Evolutionary conservation across 139 green algal genomes (phyloP).

Genomic region (Yamagishiella unicocca): DNA sequence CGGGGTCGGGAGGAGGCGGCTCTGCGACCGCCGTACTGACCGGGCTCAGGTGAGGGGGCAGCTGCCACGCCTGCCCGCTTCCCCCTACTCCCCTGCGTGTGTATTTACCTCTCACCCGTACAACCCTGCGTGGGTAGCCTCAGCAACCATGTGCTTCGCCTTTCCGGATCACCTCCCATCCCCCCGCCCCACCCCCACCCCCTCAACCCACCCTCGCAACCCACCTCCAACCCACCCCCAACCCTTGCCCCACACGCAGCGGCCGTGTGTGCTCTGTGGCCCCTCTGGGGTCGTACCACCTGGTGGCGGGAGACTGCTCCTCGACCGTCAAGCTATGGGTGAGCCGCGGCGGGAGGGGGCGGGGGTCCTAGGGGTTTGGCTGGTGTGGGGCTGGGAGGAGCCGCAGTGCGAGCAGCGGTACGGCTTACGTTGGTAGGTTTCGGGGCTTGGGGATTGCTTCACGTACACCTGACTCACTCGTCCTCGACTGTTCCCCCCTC

Average conservation of each 20-base stretch:
- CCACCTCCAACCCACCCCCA: too few species aligned
- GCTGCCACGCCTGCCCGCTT: background rate
- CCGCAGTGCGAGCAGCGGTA: too few species aligned
- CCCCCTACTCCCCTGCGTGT: background rate
- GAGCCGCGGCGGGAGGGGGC: too few species aligned
- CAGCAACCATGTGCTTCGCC: background rate
- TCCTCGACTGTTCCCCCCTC: background rate
- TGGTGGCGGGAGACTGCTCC: slow-evolving; percentile 43
- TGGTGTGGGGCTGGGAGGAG: too few species aligned
- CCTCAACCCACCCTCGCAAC: too few species aligned
- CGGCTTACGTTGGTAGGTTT: too few species aligned
- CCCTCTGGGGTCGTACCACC: background rate
- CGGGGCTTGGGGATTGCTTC: too few species aligned
- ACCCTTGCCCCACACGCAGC: too few species aligned
- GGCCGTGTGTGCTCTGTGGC: slow-evolving; percentile 36
- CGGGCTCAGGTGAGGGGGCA: slow-evolving; percentile 9
- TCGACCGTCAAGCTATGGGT: slow-evolving; percentile 45
- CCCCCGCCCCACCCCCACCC: too few species aligned
- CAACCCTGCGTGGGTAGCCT: too few species aligned
- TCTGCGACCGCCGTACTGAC: background rate
- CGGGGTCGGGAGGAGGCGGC: background rate
- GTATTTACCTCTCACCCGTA: background rate
- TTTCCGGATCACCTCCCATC: background rate
- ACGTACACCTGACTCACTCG: too few species aligned
- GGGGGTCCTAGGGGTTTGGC: too few species aligned